A percentile compares a stretch with the other conserved stretches of the same genome.
These are phyloP conservation scores for Annona cherimola DNA, from an alignment of 164 flowering plant genomes.

Conservation along the genomic window DNA sequence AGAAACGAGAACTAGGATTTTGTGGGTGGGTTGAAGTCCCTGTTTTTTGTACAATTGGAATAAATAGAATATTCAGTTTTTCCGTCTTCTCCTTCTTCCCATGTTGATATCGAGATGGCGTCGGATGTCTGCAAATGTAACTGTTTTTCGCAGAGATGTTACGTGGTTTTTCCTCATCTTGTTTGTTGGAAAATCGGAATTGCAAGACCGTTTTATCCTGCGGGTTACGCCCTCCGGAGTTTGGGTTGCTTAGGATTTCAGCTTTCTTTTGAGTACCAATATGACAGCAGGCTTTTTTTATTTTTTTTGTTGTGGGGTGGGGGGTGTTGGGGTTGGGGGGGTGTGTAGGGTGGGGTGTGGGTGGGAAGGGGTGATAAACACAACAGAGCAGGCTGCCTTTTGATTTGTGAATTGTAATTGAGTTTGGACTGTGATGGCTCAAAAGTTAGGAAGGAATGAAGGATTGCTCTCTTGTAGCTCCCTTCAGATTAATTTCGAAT, in stretches of 20 bases:
- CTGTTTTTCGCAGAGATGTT: slow-evolving; percentile 4
- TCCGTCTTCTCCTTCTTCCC: not conserved
- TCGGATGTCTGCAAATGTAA: slow-evolving; percentile 6
- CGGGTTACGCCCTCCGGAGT: not conserved
- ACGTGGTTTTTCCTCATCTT: not conserved
- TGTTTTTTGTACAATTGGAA: slow-evolving; percentile 7
- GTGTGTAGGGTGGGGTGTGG: too few species aligned
- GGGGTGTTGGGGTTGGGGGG: too few species aligned
- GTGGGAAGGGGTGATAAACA: too few species aligned
- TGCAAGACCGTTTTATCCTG: not conserved
- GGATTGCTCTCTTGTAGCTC: too few species aligned
- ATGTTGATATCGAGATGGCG: not conserved
- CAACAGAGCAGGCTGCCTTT: too few species aligned
- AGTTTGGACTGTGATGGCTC: too few species aligned
- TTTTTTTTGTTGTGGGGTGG: too few species aligned
- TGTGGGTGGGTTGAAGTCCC: slow-evolving; percentile 3
- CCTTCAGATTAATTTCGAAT: not conserved
- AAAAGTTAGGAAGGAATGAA: too few species aligned
- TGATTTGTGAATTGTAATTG: too few species aligned
- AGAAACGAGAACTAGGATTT: not conserved
- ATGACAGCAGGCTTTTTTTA: too few species aligned
- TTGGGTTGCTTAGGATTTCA: not conserved
- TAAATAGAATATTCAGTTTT: slow-evolving; percentile 2
- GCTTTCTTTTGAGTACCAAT: not conserved
- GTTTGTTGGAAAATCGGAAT: not conserved